A percentile compares a stretch with the other conserved stretches of the same genome.
Conservation (phyloP, 169 alveolate species). For the Cryptosporidium ryanae region DNA sequence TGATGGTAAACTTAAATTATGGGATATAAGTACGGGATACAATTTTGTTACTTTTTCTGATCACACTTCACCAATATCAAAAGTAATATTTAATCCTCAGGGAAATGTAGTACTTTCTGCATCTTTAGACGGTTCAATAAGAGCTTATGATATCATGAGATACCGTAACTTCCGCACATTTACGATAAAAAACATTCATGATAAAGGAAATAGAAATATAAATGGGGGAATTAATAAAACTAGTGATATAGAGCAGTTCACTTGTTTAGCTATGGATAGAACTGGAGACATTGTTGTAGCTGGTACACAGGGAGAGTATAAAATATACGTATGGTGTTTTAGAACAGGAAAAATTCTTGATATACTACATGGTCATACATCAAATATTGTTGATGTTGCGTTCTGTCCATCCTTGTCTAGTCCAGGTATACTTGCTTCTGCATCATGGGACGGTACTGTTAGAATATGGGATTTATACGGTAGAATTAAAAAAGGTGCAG, state of each 20-base stretch:
- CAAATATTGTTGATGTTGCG: slow-evolving; percentile 90
- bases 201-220: not conserved
- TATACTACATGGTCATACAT: slow-evolving; percentile 91
- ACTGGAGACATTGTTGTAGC: slow-evolving; percentile 97
- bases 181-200: slow-evolving; percentile 77
- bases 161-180: slow-evolving; percentile 90
- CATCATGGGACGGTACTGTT: slow-evolving; percentile 95
- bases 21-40: slow-evolving; percentile 94
- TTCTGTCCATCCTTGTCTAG: slow-evolving; percentile 86
- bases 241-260: slow-evolving; percentile 84
- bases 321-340: slow-evolving; percentile 85
- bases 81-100: slow-evolving; percentile 91
- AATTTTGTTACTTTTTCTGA: slow-evolving; percentile 95
- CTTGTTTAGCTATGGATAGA: slow-evolving; percentile 92
- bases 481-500: slow-evolving; percentile 89
- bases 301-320: slow-evolving; percentile 93
- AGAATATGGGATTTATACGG: slow-evolving; percentile 90
- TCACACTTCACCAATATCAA: slow-evolving; percentile 93
- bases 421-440: slow-evolving; percentile 90
- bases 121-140: slow-evolving; percentile 97
- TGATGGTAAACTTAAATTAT: slow-evolving; percentile 96
- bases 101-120: slow-evolving; percentile 94
- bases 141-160: slow-evolving; percentile 96
- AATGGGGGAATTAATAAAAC: not conserved
- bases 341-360: slow-evolving; percentile 90